phyloP scores from a whole-genome alignment of 2,329 filamentous ascomycete genomes.

The Cladosporium sp. region DNA sequence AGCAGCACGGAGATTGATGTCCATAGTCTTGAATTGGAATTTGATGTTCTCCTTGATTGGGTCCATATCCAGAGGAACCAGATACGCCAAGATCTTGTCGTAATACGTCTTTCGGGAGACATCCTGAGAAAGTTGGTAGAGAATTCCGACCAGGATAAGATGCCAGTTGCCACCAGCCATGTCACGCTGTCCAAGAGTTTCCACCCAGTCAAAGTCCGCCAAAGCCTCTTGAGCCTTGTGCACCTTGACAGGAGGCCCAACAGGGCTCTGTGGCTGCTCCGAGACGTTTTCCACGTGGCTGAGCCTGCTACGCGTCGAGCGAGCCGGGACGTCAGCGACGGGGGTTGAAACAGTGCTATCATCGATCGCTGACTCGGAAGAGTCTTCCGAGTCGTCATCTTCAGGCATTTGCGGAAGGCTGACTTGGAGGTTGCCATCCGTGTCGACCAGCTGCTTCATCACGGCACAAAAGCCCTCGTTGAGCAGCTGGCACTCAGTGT shows the following conservation, averaged over 20 bases:
- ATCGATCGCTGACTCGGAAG: conserved; percentile 68
- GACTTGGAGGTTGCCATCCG: conserved; percentile 77
- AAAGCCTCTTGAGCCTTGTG: conserved; percentile 78
- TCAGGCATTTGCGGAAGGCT: conserved; percentile 74
- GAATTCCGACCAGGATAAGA: conserved; percentile 78
- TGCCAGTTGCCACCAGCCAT: conserved; percentile 91
- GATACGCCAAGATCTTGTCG: conserved; percentile 73
- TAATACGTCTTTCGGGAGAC: conserved; percentile 69
- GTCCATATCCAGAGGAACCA: conserved; percentile 77
- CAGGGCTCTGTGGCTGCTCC: conserved; percentile 36
- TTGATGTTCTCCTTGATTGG: conserved; percentile 73
- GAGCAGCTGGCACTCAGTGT: conserved; percentile 78
- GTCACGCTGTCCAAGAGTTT: conserved; percentile 77
- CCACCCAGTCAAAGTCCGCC: conserved; percentile 76
- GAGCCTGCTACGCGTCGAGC: conserved; percentile 82
- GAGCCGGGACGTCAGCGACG: conserved; percentile 70
- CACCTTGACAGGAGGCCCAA: conserved; percentile 28
- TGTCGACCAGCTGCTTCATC: conserved; percentile 79
- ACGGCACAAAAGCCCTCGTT: conserved; percentile 90
- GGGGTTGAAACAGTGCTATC: conserved; percentile 56
- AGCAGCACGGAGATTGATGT: conserved; percentile 79
- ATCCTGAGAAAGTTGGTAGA: conserved; percentile 80
- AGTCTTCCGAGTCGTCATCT: conserved; percentile 65
- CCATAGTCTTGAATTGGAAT: conserved; percentile 70
- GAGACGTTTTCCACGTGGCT: conserved; percentile 67